These are phyloP conservation scores for Penicillium flavigenum DNA, from an alignment of 495 filamentous ascomycete genomes.

Conservation along the genomic window DNA sequence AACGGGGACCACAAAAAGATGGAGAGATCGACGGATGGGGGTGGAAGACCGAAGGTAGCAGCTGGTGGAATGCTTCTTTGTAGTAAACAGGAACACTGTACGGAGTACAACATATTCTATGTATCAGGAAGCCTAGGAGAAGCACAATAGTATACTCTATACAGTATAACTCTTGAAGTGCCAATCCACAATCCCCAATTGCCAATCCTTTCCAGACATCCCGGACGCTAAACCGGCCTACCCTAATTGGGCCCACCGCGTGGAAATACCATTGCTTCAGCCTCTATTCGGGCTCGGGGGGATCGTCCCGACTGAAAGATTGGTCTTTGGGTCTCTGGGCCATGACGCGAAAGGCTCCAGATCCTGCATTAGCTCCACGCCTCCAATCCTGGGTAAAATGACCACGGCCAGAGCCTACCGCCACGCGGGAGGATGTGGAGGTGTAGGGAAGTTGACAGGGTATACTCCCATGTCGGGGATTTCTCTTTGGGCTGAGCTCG, in stretches of 20 bases:
- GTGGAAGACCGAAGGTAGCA: no score
- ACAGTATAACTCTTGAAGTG: background rate
- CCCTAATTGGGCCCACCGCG: background rate
- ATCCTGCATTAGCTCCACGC: constrained; percentile 1
- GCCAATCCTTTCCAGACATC: background rate
- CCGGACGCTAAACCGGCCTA: background rate
- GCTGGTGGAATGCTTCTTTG: background rate
- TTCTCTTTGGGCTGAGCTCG: no score
- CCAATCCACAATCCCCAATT: background rate
- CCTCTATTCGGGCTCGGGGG: constrained; percentile 1
- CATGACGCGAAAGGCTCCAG: background rate
- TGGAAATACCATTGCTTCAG: constrained; percentile 4
- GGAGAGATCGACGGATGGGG: background rate
- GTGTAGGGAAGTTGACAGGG: background rate
- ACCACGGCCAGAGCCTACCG: background rate
- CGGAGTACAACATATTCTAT: no score
- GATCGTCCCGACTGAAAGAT: background rate
- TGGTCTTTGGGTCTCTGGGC: background rate
- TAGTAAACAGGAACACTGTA: no score
- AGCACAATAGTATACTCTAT: background rate
- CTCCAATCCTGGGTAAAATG: background rate
- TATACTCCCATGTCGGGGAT: background rate
- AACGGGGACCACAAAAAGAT: background rate
- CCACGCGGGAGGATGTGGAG: constrained; percentile 1
- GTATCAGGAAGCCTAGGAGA: no score